Percentiles rank a stretch among this genome's conserved stretches.
Evolutionary conservation across 2,329 filamentous ascomycete species (phyloP).

Genomic region (Aspergillus sp.): DNA sequence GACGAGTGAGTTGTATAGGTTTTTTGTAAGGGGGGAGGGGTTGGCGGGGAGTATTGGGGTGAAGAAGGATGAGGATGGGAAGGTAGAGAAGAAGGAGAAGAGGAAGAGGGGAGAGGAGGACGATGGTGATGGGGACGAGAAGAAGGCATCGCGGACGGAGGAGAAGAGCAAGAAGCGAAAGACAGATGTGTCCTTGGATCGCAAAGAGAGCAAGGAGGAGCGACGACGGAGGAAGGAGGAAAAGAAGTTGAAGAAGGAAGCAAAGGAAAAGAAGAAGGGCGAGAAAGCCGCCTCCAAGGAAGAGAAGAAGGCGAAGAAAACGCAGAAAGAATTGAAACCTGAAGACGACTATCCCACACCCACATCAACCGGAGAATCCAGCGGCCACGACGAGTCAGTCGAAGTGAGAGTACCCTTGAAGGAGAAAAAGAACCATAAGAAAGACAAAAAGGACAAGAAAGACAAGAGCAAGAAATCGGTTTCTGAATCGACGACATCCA

Average conservation of each 20-base stretch:
- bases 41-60: constrained; percentile 59
- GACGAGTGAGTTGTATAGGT: constrained; percentile 61
- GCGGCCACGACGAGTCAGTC: constrained; percentile 22
- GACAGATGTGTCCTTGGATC: constrained; percentile 5
- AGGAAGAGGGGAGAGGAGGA: constrained; percentile 30
- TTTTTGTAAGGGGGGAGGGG: constrained; percentile 75
- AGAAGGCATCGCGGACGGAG: constrained; percentile 31
- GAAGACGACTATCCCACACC: constrained; percentile 29
- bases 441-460: constrained; percentile 18
- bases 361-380: constrained; percentile 17
- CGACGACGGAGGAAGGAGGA: constrained; percentile 16
- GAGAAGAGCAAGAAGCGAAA: constrained; percentile 14
- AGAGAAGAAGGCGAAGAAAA: constrained; percentile 14
- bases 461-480: constrained; percentile 15
- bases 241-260: constrained; percentile 21
- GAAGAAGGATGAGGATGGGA: constrained; percentile 5
- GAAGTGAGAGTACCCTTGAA: constrained; percentile 24
- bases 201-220: constrained; percentile 20
- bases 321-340: constrained; percentile 10
- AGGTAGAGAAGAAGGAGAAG: constrained; percentile 21
- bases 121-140: constrained; percentile 14
- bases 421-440: constrained; percentile 20
- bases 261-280: constrained; percentile 13
- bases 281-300: constrained; percentile 5
- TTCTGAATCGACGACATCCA: constrained; percentile 20